Percentiles rank a stretch among this genome's conserved stretches.
Conservation (phyloP, 2,329 filamentous ascomycete genomes). For the Coccinonectria pachysandricola region DNA sequence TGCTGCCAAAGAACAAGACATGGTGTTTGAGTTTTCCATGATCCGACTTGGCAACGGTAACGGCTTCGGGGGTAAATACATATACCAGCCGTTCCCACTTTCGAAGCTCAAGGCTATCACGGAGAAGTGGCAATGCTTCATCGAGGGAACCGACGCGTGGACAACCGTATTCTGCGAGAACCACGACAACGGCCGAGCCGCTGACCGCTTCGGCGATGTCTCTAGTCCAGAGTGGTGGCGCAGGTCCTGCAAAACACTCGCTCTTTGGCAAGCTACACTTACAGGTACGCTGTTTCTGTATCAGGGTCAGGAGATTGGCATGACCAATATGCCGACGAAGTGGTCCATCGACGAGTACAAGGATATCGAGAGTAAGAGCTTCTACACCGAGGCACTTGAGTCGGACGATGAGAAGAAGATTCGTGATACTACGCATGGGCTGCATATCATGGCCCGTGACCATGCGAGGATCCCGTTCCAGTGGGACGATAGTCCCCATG, state of each 20-base stretch:
- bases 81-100: slow-evolving; percentile 38
- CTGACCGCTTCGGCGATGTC: slow-evolving; percentile 42
- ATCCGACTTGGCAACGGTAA: slow-evolving; percentile 44
- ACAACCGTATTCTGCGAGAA: slow-evolving; percentile 53
- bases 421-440: slow-evolving; percentile 36
- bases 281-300: slow-evolving; percentile 48
- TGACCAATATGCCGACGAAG: slow-evolving; percentile 41
- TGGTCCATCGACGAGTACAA: slow-evolving; percentile 45
- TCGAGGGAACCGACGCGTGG: slow-evolving; percentile 42
- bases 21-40: slow-evolving; percentile 51
- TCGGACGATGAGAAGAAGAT: slow-evolving; percentile 26
- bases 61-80: slow-evolving; percentile 33
- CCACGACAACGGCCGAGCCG: slow-evolving; percentile 49
- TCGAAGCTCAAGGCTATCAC: slow-evolving; percentile 34
- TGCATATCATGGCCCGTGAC: slow-evolving; percentile 51
- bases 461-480: slow-evolving; percentile 57
- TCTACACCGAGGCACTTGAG: slow-evolving; percentile 35
- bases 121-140: slow-evolving; percentile 38
- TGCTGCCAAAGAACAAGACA: slow-evolving; percentile 43
- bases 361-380: slow-evolving; percentile 43
- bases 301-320: slow-evolving; percentile 52
- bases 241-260: slow-evolving; percentile 41
- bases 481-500: slow-evolving; percentile 48
- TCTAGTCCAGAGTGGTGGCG: slow-evolving; percentile 33
- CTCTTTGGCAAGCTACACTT: slow-evolving; percentile 37